These are phyloP conservation scores for Galium porrigens DNA, from an alignment of 305 asterid species.

Conservation along the genomic window DNA sequence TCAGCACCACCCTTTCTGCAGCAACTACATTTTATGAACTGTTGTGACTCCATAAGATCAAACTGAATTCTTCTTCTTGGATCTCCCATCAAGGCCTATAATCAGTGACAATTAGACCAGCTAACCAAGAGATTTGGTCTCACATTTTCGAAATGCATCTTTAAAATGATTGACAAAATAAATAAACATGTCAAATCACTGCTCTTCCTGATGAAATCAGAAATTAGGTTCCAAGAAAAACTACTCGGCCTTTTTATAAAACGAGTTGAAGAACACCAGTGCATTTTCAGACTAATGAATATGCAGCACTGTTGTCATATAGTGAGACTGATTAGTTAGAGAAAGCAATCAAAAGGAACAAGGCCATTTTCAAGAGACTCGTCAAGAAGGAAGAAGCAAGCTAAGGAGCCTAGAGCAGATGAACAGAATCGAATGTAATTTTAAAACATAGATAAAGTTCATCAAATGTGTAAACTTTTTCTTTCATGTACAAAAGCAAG, in stretches of 20 bases:
- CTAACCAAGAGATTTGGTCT: background rate
- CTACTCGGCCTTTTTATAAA: background rate
- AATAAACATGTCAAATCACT: no score
- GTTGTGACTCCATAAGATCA: constrained; percentile 63
- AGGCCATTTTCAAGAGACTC: background rate
- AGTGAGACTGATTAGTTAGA: background rate
- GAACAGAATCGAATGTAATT: background rate
- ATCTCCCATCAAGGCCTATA: constrained; percentile 78
- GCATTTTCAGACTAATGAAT: background rate
- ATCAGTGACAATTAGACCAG: constrained; percentile 16
- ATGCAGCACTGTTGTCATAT: background rate
- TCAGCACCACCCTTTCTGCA: constrained; percentile 42
- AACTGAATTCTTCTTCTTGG: constrained; percentile 83
- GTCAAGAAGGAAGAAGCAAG: background rate
- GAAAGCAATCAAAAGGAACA: background rate
- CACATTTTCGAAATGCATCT: background rate
- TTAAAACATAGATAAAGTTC: background rate
- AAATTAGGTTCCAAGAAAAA: background rate
- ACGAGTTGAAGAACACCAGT: background rate
- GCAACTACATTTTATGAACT: constrained; percentile 59
- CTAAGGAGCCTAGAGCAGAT: background rate
- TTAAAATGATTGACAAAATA: background rate
- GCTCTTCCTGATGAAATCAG: background rate
- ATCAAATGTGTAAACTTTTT: background rate
- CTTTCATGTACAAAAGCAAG: background rate